Evolutionary conservation across 2,329 filamentous ascomycete genomes (phyloP).

Genomic region (Cryphonectria radicalis): DNA sequence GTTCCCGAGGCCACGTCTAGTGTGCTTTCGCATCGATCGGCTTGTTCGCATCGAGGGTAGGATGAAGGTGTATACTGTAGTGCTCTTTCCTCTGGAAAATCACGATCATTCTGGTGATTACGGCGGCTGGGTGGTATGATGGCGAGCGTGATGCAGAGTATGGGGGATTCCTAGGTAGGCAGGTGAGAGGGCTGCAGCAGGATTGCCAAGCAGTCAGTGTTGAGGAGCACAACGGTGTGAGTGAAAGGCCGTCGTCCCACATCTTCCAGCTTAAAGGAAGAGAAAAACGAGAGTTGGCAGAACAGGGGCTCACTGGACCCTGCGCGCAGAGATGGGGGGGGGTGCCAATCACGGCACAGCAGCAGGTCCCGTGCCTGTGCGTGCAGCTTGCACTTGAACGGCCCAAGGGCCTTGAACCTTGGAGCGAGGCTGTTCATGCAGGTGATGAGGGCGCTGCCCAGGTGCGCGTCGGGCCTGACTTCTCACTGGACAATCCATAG

Average conservation of each 20-base stretch:
- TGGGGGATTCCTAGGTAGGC: not conserved
- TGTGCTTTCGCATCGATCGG: not conserved
- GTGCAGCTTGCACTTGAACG: not conserved
- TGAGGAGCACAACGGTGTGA: not conserved
- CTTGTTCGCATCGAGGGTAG: not conserved
- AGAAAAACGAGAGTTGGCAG: not conserved
- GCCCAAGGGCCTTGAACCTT: not conserved
- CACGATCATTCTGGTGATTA: not conserved
- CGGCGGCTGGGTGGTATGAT: not conserved
- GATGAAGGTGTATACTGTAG: not conserved
- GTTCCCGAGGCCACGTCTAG: not conserved
- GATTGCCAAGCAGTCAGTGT: not conserved
- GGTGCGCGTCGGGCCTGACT: not conserved
- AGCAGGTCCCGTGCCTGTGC: constrained; percentile 2
- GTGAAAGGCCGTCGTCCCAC: not conserved
- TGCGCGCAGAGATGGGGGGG: not conserved
- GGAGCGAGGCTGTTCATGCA: constrained; percentile 3
- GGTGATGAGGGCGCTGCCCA: not conserved
- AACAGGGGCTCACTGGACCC: constrained; percentile 6
- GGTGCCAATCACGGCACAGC: not conserved
- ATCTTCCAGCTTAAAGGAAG: not conserved
- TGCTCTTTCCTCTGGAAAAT: not conserved
- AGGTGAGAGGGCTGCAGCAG: not conserved
- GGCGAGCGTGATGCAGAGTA: not conserved
- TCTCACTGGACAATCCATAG: not conserved